Conservation (phyloP, 352 stramenopile species). For the Globisporangium spiculum region DNA sequence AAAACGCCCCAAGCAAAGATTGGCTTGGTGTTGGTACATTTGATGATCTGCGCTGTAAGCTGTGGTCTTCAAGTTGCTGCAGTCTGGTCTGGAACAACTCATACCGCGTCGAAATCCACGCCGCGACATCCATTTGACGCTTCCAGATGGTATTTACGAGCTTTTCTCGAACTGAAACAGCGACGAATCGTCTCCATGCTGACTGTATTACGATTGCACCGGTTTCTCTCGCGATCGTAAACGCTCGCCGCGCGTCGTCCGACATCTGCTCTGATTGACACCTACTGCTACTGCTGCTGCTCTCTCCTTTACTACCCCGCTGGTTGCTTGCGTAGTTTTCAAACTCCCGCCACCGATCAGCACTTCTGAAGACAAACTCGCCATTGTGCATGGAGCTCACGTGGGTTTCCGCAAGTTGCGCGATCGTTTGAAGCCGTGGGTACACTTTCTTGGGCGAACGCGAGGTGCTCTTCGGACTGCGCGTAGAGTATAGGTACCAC, state of each 20-base stretch:
- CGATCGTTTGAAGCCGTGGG: conserved; percentile 42
- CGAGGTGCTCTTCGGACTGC: background rate
- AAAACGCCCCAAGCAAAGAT: conserved; percentile 20
- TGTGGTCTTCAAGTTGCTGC: conserved; percentile 4
- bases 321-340: conserved; percentile 3
- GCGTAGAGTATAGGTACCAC: no score
- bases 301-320: background rate
- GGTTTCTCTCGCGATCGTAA: conserved; percentile 26
- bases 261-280: conserved; percentile 10
- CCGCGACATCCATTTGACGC: conserved; percentile 39
- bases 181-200: conserved; percentile 35
- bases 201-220: conserved; percentile 51
- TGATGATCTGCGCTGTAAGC: background rate
- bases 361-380: conserved; percentile 45
- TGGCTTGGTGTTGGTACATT: background rate
- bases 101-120: conserved; percentile 27
- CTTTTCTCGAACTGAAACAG: conserved; percentile 23
- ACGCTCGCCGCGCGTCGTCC: conserved; percentile 21
- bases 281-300: background rate
- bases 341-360: conserved; percentile 37
- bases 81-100: conserved; percentile 9
- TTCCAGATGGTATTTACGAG: conserved; percentile 30
- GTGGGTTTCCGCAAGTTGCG: conserved; percentile 37
- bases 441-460: conserved; percentile 13
- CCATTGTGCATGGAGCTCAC: conserved; percentile 35